Base-by-base conservation (phyloP, 306 rosid genomes). In the Fragaria vesca region DNA sequence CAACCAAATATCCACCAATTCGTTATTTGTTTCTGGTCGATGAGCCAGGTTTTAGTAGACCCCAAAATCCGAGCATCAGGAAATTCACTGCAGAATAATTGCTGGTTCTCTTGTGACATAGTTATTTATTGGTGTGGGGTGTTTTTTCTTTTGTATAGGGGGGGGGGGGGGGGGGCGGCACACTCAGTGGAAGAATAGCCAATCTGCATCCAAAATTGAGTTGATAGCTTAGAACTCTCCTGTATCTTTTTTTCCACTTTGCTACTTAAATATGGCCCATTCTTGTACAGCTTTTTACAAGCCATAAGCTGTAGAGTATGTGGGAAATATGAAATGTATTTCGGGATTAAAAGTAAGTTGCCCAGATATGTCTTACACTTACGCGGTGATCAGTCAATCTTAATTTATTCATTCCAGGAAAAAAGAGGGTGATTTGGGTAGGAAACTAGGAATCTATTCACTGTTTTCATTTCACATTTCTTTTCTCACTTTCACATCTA, bases 21-120 rank as follows among this genome's bases (percentile, higher is more conserved):
- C 97, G 78, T 88, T 96, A 83, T 86, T 91, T 85, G 92, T 93
- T 81, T 96, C 97, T 43, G 99, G 99, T 75, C 93, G 91, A 55
- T 95, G 93, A 93, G 68, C 68, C 21, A 36, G 70, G 84, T 58
- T 75, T 75, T 66, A 45, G 77, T 75, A 71, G 81, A 77, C 75
- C 80, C 78, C 60, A 68, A 66, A 78, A 54, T 75, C 77, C 54
- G 77, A 77, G 82, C 88, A 47, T 71, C 71, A 34, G 65, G 73
- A 81, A 77, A 74, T 67, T 81, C 82, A 81, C 80, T 20, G 66
- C 74, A 54, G 52, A 76, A 73, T 62, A 61, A 78, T 78, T 79
- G 76, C 82, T 58, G 81, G 74, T 51, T 73, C 78, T 70, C 78
- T 52, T 76, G 83, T 72, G 80, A 81, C 72, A 66, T 69, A 70